Base-by-base conservation (phyloP, 2,329 filamentous ascomycete species). In the Trichoderma arundinaceum region DNA sequence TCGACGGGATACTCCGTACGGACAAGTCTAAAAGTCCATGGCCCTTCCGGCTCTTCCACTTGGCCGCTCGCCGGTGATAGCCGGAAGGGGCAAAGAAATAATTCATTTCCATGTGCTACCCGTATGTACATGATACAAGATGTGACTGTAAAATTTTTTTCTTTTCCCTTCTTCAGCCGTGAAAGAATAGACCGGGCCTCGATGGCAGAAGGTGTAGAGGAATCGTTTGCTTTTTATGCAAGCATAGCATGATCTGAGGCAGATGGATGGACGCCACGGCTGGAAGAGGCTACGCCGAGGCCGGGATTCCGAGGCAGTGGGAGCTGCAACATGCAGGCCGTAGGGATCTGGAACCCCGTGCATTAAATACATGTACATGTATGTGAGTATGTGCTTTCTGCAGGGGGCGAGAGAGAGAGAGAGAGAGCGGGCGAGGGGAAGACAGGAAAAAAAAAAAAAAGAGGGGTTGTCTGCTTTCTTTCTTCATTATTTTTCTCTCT, bases 181-280 rank as follows among this genome's bases (percentile, higher is more conserved):
- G 22, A 38, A 38, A 38, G 10, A 38, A 38, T 7, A 7, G 35
- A 38, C 35, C 35, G 35, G 35, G 35, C 10, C 10, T 38, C 10
- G 7, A 10, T 38, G 35, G 35, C 35, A 38, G 35, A 12, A 28
- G 33, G n/a, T 28, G 35, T 54, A 44, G 19, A 61, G 12, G 22
- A 35, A 35, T 63, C 48, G 48, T 53, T 35, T 53, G 48, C 17
- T 63, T 63, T 54, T 63, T 22, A 63, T 63, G 59, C 59, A 53
- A 63, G 59, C 59, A 63, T 63, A 63, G 59, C 59, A 63, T 63
- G 59, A 63, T 63, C 38, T 44, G 39, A 49, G 39, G n/a, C 19
- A 28, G 46, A 39, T 22, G 43, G 43, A 48, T 59, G 46, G 39
- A 19, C 28, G 49, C 59, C 49, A 54, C 41, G 49, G 49, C 59